phyloP scores from a whole-genome alignment of 225 moss, liverwort and hornwort species.

The Sphagnum tenellum region DNA sequence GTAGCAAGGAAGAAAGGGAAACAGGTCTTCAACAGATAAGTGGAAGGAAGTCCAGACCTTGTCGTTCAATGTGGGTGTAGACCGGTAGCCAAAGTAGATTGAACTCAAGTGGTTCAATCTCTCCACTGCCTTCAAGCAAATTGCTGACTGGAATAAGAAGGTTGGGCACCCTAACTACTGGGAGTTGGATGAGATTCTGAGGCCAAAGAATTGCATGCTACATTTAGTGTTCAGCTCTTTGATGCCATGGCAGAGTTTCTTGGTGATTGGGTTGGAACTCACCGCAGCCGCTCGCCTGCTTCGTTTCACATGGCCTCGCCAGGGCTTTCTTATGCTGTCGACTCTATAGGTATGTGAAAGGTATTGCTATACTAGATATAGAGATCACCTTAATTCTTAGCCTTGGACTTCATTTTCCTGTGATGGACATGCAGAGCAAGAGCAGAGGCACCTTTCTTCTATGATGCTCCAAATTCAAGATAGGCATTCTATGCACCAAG shows the following conservation, averaged over 20 bases:
- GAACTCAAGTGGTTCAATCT: conserved; percentile 61
- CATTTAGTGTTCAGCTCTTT: conserved; percentile 52
- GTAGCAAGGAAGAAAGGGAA: conserved; percentile 60
- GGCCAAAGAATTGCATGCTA: conserved; percentile 51
- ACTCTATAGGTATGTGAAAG: conserved; percentile 20
- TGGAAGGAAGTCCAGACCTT: conserved; percentile 56
- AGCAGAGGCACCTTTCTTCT: too few species aligned
- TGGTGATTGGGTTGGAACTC: conserved; percentile 41
- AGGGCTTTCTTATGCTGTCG: conserved; percentile 24
- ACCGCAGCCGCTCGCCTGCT: conserved; percentile 36
- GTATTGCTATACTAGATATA: too few species aligned
- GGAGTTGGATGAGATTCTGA: conserved; percentile 49
- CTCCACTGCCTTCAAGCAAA: conserved; percentile 61
- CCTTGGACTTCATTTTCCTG: too few species aligned
- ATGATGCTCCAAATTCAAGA: too few species aligned
- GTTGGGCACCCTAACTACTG: conserved; percentile 46
- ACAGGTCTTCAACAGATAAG: conserved; percentile 60
- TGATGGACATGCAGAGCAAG: too few species aligned
- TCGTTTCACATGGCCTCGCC: conserved; percentile 15
- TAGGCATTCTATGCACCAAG: too few species aligned
- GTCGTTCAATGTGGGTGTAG: conserved; percentile 35
- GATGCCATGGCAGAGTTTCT: conserved; percentile 61
- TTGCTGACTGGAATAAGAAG: conserved; percentile 64
- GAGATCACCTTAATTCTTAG: too few species aligned
- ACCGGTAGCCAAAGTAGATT: conserved; percentile 51